phyloP scores from a whole-genome alignment of 208 protist species.

The Crithidia fasciculata region DNA sequence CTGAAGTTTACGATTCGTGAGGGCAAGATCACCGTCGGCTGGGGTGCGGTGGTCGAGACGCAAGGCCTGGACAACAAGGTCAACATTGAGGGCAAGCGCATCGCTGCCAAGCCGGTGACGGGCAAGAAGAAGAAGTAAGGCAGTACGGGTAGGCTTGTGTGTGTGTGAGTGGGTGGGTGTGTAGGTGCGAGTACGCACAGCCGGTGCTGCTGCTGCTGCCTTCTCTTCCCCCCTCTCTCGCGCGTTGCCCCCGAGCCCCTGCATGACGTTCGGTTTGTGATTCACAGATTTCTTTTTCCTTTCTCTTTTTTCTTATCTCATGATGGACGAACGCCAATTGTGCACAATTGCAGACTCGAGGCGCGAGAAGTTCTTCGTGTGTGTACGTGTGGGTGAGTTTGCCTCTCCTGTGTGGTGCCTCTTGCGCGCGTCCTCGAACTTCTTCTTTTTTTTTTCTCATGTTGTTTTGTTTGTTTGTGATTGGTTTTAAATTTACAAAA shows the following conservation, averaged over 20 bases:
- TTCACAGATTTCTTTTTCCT: slow-evolving; percentile 23
- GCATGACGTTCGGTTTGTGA: not conserved
- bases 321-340: too few species aligned
- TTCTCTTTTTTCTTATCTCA: not conserved
- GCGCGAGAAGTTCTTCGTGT: not conserved
- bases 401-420: slow-evolving; percentile 5
- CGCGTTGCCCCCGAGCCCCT: too few species aligned
- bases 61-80: slow-evolving; percentile 89
- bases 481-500: not conserved
- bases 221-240: not conserved
- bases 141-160: not conserved
- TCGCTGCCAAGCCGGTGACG: slow-evolving; percentile 35
- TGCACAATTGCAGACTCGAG: too few species aligned
- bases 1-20: slow-evolving; percentile 99
- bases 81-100: slow-evolving; percentile 80
- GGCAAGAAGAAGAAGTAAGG: slow-evolving; percentile 68
- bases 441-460: not conserved
- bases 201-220: not conserved
- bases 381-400: slow-evolving; percentile 5
- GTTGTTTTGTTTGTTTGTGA: slow-evolving; percentile 6
- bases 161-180: too few species aligned
- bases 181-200: too few species aligned
- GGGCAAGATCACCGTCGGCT: slow-evolving; percentile 98
- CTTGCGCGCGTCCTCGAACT: slow-evolving; percentile 14
- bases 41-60: slow-evolving; percentile 96